A percentile compares a stretch with the other conserved stretches of the same genome.
These are phyloP conservation scores for Bacidia rubella DNA, from an alignment of 495 filamentous ascomycete genomes.

Conservation along the genomic window DNA sequence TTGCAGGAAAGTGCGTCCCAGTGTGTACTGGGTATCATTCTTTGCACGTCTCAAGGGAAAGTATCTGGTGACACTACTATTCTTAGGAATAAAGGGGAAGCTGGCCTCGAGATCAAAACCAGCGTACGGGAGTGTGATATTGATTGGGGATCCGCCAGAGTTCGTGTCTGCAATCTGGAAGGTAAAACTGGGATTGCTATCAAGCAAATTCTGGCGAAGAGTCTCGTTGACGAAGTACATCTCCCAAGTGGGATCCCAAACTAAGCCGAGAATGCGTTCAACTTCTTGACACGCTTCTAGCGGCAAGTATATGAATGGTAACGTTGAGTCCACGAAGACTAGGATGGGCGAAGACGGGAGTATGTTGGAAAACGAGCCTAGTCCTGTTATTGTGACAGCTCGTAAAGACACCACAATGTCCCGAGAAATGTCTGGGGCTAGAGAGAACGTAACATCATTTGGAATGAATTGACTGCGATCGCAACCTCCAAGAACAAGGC, in stretches of 20 bases:
- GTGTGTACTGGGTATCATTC: conserved; percentile 36
- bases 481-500: conserved; percentile 43
- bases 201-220: conserved; percentile 28
- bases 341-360: conserved; percentile 6
- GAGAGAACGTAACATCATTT: conserved; percentile 33
- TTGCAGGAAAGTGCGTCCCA: conserved; percentile 43
- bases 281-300: conserved; percentile 35
- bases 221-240: conserved; percentile 38
- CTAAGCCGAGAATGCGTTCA: conserved; percentile 37
- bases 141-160: conserved; percentile 26
- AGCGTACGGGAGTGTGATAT: conserved; percentile 38
- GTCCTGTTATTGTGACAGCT: conserved; percentile 25
- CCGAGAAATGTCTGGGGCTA: conserved; percentile 34
- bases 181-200: conserved; percentile 32
- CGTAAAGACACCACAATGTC: conserved; percentile 36
- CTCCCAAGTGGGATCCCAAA: conserved; percentile 26
- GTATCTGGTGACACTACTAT: conserved; percentile 25
- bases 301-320: conserved; percentile 42
- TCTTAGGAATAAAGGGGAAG: conserved; percentile 19
- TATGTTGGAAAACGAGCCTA: neutral
- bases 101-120: conserved; percentile 35
- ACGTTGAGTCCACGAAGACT: conserved; percentile 38
- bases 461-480: conserved; percentile 35
- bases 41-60: conserved; percentile 37
- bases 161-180: conserved; percentile 32